phyloP scores from a whole-genome alignment of 2,329 filamentous ascomycete genomes.

The Xylaria arbuscula region DNA sequence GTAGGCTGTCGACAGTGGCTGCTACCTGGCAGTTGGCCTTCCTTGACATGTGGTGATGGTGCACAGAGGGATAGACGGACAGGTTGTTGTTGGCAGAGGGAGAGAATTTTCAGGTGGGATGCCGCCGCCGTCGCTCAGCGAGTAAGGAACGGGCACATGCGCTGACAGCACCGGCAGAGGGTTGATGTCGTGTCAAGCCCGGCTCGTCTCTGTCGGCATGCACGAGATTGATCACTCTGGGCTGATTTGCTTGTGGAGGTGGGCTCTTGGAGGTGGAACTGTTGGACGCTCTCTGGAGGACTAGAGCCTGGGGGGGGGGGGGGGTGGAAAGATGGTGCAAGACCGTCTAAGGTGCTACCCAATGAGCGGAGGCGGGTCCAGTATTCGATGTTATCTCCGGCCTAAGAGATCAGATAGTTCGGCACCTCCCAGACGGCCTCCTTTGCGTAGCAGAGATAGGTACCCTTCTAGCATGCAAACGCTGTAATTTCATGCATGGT shows the following conservation, averaged over 20 bases:
- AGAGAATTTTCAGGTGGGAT: conserved; percentile 29
- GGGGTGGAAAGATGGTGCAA: conserved; percentile 3
- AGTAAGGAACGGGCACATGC: conserved; percentile 40
- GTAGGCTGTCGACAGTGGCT: not conserved
- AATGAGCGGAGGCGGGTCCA: not conserved
- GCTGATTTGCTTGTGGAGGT: conserved; percentile 31
- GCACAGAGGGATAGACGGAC: not conserved
- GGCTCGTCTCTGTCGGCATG: conserved; percentile 24
- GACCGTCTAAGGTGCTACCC: conserved; percentile 2
- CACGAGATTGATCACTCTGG: conserved; percentile 37
- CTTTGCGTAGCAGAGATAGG: not conserved
- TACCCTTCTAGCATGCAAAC: conserved; percentile 13
- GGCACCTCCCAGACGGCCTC: not conserved
- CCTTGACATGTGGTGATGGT: not conserved
- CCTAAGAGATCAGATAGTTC: not conserved
- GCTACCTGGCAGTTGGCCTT: not conserved
- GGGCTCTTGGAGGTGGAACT: conserved; percentile 8
- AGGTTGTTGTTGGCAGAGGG: conserved; percentile 11
- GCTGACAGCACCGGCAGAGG: conserved; percentile 34
- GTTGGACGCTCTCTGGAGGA: conserved; percentile 1
- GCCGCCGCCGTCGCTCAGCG: conserved; percentile 35
- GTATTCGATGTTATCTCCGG: not conserved
- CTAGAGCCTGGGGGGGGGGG: not conserved
- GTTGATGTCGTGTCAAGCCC: conserved; percentile 40
- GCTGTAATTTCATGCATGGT: not conserved